phyloP scores from a whole-genome alignment of 352 stramenopile genomes.

The Globisporangium alternatum region DNA sequence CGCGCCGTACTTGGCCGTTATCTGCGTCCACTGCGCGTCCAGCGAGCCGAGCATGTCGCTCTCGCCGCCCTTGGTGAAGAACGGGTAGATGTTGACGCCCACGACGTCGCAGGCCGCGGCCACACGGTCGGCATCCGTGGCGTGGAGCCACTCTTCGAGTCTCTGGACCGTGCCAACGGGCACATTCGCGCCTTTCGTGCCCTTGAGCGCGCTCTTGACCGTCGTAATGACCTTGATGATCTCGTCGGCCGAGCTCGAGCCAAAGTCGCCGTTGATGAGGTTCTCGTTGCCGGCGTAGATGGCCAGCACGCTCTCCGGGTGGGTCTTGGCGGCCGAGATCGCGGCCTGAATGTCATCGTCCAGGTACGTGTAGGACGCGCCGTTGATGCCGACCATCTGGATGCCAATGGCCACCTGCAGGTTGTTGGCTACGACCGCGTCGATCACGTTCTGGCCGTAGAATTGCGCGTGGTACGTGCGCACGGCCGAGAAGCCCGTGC shows the following conservation, averaged over 20 bases:
- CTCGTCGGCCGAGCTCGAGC: constrained; percentile 20
- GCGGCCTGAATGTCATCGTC: constrained; percentile 31
- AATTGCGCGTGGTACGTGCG: constrained; percentile 41
- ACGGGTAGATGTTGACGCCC: constrained; percentile 75
- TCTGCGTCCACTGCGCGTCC: constrained; percentile 24
- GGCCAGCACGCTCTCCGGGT: constrained; percentile 26
- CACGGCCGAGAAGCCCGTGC: constrained; percentile 27
- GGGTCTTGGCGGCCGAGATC: constrained; percentile 21
- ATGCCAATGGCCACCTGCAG: constrained; percentile 32
- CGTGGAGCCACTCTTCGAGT: constrained; percentile 60
- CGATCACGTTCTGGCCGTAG: constrained; percentile 30
- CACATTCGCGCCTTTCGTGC: constrained; percentile 21
- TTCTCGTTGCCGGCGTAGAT: constrained; percentile 47
- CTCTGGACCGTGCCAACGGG: constrained; percentile 51
- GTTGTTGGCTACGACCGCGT: constrained; percentile 23
- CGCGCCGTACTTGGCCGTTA: constrained; percentile 23
- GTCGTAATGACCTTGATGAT: constrained; percentile 29
- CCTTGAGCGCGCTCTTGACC: constrained; percentile 22
- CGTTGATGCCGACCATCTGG: constrained; percentile 24
- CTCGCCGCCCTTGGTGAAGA: constrained; percentile 45
- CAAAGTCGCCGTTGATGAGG: constrained; percentile 28
- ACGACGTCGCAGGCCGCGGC: constrained; percentile 25
- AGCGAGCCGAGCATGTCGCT: constrained; percentile 28
- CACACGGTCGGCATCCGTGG: constrained; percentile 29
- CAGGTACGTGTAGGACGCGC: constrained; percentile 14